Evolutionary conservation across 176 grass and related monocot species (phyloP).

Genomic region (Lolium multiflorum): DNA sequence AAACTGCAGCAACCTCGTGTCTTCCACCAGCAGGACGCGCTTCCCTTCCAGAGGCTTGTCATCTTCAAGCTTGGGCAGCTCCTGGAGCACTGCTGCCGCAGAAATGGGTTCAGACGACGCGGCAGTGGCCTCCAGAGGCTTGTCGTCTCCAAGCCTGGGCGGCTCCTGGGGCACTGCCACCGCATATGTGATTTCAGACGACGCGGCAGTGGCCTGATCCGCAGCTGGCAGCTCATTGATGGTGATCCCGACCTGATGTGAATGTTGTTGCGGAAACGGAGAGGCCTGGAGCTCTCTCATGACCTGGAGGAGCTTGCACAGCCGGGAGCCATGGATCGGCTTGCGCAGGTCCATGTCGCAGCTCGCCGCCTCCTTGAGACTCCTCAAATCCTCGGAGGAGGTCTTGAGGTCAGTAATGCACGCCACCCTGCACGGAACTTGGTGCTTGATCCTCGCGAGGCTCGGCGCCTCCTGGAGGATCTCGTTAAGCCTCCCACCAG

Average conservation of each 20-base stretch:
- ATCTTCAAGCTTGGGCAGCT: conserved; percentile 11
- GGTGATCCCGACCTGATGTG: not conserved
- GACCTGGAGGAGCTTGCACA: conserved; percentile 39
- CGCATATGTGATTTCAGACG: too few relatives aligned
- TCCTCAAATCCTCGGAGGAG: conserved; percentile 37
- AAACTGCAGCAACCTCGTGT: conserved; percentile 46
- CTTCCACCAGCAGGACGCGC: conserved; percentile 67
- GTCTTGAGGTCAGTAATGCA: conserved; percentile 56
- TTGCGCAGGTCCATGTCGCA: conserved; percentile 64
- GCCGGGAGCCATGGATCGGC: conserved; percentile 71
- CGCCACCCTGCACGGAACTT: conserved; percentile 56
- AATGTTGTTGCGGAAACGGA: not conserved
- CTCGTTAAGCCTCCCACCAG: conserved; percentile 12
- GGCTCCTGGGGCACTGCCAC: not conserved
- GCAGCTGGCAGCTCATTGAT: not conserved
- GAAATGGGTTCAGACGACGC: not conserved
- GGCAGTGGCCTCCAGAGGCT: too few relatives aligned
- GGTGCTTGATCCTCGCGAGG: conserved; percentile 27
- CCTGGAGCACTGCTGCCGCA: not conserved
- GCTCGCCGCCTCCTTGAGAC: conserved; percentile 33
- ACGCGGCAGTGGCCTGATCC: not conserved
- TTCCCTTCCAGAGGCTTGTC: conserved; percentile 60
- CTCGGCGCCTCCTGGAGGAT: conserved; percentile 32
- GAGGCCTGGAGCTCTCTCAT: conserved; percentile 44
- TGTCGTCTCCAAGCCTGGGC: too few relatives aligned